Evolutionary conservation across 2,329 filamentous ascomycete species (phyloP), one percentile per base, ranked within the genome.

Genomic region (Talaromyces atroroseus): DNA sequence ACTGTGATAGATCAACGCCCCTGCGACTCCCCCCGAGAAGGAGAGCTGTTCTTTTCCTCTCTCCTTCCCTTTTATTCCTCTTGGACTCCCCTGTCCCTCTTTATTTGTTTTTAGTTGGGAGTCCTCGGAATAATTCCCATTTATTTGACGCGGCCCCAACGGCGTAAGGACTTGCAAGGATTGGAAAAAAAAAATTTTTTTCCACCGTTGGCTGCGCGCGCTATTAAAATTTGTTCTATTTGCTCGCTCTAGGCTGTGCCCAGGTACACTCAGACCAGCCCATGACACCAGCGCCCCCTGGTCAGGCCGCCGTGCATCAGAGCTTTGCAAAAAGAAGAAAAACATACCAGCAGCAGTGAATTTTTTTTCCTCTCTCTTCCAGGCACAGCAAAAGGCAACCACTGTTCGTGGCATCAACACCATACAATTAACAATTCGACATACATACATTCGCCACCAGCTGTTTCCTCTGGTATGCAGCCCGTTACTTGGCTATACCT

Each of bases 221-320:
- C 45, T 54, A 48, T 49, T 48, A 42, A 52, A 40, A 40, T 40
- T 42, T 45, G 38, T 45, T 53, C 34, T 47, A n/a, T 34, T 45
- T 47, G 45, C 36, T 48, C 16, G 44, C 44, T n/a, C n/a, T n/a
- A n/a, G n/a, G n/a, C n/a, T n/a, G 51, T 54, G 45, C 40, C 52
- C 34, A 49, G 52, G 52, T 38, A 54, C 52, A 54, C 52, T 49
- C 36, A 54, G 53, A 50, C 53, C 53, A 58, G 50, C 46, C 51
- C 32, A 58, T 50, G 56, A 54, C 56, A 54, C 56, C 56, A 54
- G 50, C 56, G 50, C 50, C 56, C 54, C 56, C 50, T 58, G 56
- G 56, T 58, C 46, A 58, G 56, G 56, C 56, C 56, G 56, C 56
- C 42, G 51, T 53, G 56, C 56, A 54, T 46, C 50, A 54, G 45